Base-by-base conservation (phyloP, 495 filamentous ascomycete genomes). In the Neurospora sublineolata region DNA sequence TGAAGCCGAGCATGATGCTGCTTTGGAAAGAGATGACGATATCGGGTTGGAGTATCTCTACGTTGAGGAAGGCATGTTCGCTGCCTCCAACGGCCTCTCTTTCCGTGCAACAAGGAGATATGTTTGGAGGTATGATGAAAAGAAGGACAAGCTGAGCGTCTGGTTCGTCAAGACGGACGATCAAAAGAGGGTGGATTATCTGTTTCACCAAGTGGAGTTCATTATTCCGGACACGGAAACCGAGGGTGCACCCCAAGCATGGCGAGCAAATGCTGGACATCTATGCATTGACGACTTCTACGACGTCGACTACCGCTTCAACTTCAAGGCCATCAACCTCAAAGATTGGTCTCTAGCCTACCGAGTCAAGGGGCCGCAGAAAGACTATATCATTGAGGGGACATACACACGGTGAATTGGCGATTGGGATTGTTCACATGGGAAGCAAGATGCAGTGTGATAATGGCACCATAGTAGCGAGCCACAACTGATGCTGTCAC, bases 161-260 rank as follows among this genome's bases (percentile, higher is more conserved):
- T 92, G 90, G 90, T 92, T 91, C 71, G 86, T 86, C 42, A 89
- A 87, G 74, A 80, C 84, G 12, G 83, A 85, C 20, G 87, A 91
- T 52, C 79, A 80, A 7, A 80, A 78, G 52, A 82, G 80, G 4
- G 88, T 88, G 1, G 90, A 92, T 74, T 90, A 91, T 69, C 80
- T 92, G 27, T 92, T 92, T 75, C 89, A 92, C 71, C 81, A 86
- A 37, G 73, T 90, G 8, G 83, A 84, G 70, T 85, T 86, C 42
- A 3, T 73, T 0, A 69, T 73, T 0, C 79, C 80, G 0, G 71
- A 68, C 6, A 75, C 72, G 8, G 72, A 69, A 1, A 60, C 69
- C 1, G 46, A 72, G 11, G 70, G 58, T 23, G 74, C 33, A 18
- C 20, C 74, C 72, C 58, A 72, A 38, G 82, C 83, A 1, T 91